A percentile compares a stretch with the other conserved stretches of the same genome.
Evolutionary conservation across 176 grass and related monocot species (phyloP).

Genomic region (Luzula sylvatica): DNA sequence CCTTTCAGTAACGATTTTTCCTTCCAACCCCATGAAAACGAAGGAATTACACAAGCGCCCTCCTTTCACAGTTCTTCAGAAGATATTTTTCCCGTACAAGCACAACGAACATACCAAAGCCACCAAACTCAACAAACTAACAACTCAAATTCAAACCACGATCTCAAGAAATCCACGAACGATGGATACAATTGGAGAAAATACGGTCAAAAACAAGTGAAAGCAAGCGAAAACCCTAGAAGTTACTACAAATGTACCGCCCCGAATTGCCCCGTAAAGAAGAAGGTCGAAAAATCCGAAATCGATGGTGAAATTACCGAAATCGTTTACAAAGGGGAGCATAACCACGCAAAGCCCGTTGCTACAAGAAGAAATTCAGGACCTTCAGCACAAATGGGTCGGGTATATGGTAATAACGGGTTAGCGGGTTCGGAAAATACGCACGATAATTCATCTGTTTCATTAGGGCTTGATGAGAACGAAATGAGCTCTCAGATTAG

Average conservation of each 20-base stretch:
- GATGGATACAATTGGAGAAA: slow-evolving; percentile 39
- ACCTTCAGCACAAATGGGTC: slow-evolving; percentile 14
- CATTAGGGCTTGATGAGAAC: slow-evolving; percentile 22
- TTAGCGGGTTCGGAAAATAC: slow-evolving; percentile 14
- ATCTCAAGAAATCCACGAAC: slow-evolving; percentile 15
- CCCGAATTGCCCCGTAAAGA: slow-evolving; percentile 28
- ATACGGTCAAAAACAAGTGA: slow-evolving; percentile 39
- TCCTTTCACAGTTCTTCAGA: slow-evolving; percentile 16
- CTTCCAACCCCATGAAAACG: slow-evolving; percentile 14
- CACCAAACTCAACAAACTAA: slow-evolving; percentile 22
- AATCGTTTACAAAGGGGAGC: slow-evolving; percentile 32
- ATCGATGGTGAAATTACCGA: slow-evolving; percentile 25
- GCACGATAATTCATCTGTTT: slow-evolving; percentile 22
- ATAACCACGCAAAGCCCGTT: slow-evolving; percentile 34
- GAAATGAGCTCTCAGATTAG: slow-evolving; percentile 27
- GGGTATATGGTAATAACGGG: background rate
- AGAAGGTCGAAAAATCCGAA: slow-evolving; percentile 33
- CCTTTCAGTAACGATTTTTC: slow-evolving; percentile 15
- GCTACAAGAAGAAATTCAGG: slow-evolving; percentile 25
- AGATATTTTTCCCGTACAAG: slow-evolving; percentile 11
- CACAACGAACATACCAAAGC: background rate
- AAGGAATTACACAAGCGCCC: slow-evolving; percentile 1
- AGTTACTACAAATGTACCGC: slow-evolving; percentile 37
- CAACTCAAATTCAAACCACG: slow-evolving; percentile 14
- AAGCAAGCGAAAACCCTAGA: slow-evolving; percentile 37